phyloP scores from a whole-genome alignment of 768 basidiomycete species.

The Rhodotorula paludigena region DNA sequence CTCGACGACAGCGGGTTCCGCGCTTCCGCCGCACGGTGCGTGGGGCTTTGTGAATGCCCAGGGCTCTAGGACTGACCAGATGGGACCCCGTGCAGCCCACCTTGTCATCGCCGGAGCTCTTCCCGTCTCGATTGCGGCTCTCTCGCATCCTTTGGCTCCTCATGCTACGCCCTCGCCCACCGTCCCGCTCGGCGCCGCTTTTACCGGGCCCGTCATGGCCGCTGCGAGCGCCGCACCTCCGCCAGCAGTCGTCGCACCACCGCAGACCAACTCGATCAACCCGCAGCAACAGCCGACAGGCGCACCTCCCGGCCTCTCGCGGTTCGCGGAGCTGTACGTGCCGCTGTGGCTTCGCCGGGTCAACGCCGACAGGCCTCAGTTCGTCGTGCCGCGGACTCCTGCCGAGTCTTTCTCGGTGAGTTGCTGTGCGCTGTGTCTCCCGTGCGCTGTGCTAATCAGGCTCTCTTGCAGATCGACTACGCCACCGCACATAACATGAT shows the following conservation, averaged over 20 bases:
- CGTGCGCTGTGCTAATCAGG: background rate
- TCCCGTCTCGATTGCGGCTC: background rate
- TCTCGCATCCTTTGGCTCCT: background rate
- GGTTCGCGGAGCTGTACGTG: constrained; percentile 20
- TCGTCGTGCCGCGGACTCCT: background rate
- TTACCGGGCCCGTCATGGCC: too few species aligned
- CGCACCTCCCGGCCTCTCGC: constrained; percentile 4
- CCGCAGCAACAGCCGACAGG: background rate
- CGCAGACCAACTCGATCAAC: background rate
- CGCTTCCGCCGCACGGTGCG: too few species aligned
- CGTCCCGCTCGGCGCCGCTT: background rate
- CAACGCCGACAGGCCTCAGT: constrained; percentile 7
- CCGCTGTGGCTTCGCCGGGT: constrained; percentile 21
- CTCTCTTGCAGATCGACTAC: background rate
- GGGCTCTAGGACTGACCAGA: too few species aligned
- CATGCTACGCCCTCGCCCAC: background rate
- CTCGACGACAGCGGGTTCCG: too few species aligned
- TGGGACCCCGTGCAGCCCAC: too few species aligned
- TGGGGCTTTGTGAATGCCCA: too few species aligned
- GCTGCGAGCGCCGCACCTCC: background rate
- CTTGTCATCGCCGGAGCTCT: background rate
- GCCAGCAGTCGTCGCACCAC: background rate
- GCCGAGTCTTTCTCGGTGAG: background rate
- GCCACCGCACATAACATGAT: background rate
- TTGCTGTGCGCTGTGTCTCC: background rate